Evolutionary conservation across 2,329 filamentous ascomycete genomes (phyloP).

Genomic region (Thelonectria blattea): DNA sequence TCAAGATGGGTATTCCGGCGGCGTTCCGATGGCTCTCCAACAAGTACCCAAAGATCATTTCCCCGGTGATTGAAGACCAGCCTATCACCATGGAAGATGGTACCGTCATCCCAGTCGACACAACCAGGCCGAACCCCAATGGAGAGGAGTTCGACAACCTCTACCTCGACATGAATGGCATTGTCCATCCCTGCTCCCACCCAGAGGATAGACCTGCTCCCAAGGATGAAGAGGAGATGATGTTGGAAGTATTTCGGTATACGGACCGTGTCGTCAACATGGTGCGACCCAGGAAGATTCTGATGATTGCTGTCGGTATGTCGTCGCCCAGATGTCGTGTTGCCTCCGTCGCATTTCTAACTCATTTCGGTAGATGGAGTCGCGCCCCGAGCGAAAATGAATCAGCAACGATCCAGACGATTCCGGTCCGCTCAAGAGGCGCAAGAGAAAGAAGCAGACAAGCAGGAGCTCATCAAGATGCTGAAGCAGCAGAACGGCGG

Average conservation of each 20-base stretch:
- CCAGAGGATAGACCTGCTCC: slow-evolving; percentile 92
- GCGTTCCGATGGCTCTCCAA: slow-evolving; percentile 96
- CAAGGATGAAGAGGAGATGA: slow-evolving; percentile 97
- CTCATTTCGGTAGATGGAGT: slow-evolving; percentile 74
- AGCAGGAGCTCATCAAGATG: slow-evolving; percentile 84
- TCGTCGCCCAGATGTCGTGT: slow-evolving; percentile 22
- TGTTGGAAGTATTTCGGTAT: slow-evolving; percentile 97
- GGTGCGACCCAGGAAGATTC: slow-evolving; percentile 92
- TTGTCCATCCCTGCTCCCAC: slow-evolving; percentile 98
- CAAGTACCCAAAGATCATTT: slow-evolving; percentile 98
- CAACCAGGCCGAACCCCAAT: slow-evolving; percentile 87
- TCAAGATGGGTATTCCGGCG: slow-evolving; percentile 87
- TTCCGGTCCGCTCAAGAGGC: slow-evolving; percentile 96
- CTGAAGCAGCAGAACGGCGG: slow-evolving; percentile 79
- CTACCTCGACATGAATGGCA: slow-evolving; percentile 99
- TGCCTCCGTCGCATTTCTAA: slow-evolving; percentile 35
- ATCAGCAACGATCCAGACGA: slow-evolving; percentile 94
- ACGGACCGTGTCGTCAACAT: slow-evolving; percentile 99
- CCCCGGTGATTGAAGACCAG: slow-evolving; percentile 84
- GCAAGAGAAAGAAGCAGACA: slow-evolving; percentile 90
- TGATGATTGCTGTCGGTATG: slow-evolving; percentile 96
- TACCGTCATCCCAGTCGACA: slow-evolving; percentile 82
- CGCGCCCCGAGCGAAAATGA: slow-evolving; percentile 98
- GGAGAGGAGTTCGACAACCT: slow-evolving; percentile 98
- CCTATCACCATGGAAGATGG: slow-evolving; percentile 83